A percentile compares a stretch with the other conserved stretches of the same genome.
These are phyloP conservation scores for Senecio squalidus DNA, from an alignment of 140 eudicot species.

Conservation along the genomic window DNA sequence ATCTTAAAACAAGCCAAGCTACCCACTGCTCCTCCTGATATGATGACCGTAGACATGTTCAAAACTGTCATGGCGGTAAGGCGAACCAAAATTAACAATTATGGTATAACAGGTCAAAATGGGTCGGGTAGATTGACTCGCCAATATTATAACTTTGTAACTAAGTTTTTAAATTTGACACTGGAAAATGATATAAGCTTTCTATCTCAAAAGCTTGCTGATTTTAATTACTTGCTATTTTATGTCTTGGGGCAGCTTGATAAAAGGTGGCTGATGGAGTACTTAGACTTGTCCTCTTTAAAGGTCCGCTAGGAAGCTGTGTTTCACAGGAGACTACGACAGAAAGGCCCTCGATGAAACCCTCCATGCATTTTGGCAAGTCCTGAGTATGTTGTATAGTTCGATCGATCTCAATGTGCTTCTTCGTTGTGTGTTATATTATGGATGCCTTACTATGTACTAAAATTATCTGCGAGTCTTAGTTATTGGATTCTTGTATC, in stretches of 20 bases:
- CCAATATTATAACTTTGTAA: no score
- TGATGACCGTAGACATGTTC: constrained; percentile 89
- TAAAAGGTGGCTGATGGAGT: constrained; percentile 97
- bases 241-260: constrained; percentile 55
- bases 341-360: constrained; percentile 77
- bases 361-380: constrained; percentile 81
- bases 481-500: no score
- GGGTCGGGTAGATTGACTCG: no score
- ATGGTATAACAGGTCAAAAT: no score
- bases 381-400: constrained; percentile 36
- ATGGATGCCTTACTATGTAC: no score
- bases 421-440: no score
- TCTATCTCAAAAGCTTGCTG: not conserved
- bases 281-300: constrained; percentile 88
- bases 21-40: constrained; percentile 84
- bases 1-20: constrained; percentile 74
- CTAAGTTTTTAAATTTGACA: no score
- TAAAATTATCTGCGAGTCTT: no score
- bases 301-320: constrained; percentile 89
- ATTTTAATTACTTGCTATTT: not conserved
- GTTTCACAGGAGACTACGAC: constrained; percentile 90
- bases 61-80: constrained; percentile 97
- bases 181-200: no score
- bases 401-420: no score
- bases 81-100: not conserved